Evolutionary conservation across 345 rosid genomes (phyloP).

Genomic region (Rhizophora apiculata): DNA sequence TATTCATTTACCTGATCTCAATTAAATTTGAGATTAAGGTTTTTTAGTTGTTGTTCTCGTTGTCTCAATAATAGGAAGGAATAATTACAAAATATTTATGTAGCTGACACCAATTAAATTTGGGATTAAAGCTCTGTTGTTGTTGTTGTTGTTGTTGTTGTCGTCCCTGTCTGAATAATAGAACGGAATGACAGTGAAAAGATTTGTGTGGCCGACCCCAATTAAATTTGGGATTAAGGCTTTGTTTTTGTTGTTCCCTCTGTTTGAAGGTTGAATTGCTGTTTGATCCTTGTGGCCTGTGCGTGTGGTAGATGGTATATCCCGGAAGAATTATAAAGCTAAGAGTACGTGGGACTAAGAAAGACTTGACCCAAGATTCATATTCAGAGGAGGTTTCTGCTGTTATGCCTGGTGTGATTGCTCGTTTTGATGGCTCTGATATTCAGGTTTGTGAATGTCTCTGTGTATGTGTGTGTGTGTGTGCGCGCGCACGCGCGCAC

Average conservation of each 20-base stretch:
- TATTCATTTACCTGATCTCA: no score
- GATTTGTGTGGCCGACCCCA: no score
- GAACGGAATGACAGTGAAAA: no score
- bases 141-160: background rate
- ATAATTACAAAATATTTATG: no score
- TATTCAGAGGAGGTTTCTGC: constrained; percentile 68
- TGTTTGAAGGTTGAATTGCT: no score
- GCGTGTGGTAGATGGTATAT: constrained; percentile 49
- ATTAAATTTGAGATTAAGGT: background rate
- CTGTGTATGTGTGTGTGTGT: no score
- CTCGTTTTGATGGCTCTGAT: constrained; percentile 79
- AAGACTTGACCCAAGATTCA: constrained; percentile 54
- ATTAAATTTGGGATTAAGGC: no score
- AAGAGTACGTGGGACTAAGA: constrained; percentile 69
- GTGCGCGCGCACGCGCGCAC: no score
- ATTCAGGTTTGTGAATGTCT: constrained; percentile 46
- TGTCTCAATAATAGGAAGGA: no score
- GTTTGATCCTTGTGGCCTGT: no score
- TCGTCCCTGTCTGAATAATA: no score
- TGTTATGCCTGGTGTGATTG: constrained; percentile 71
- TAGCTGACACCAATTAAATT: background rate
- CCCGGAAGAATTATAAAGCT: constrained; percentile 61
- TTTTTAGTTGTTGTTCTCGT: background rate
- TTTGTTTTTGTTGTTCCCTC: no score
- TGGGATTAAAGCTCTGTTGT: background rate